These are phyloP conservation scores for Kalmusia sp. DNA, from an alignment of 2,329 filamentous ascomycete species.

Conservation along the genomic window DNA sequence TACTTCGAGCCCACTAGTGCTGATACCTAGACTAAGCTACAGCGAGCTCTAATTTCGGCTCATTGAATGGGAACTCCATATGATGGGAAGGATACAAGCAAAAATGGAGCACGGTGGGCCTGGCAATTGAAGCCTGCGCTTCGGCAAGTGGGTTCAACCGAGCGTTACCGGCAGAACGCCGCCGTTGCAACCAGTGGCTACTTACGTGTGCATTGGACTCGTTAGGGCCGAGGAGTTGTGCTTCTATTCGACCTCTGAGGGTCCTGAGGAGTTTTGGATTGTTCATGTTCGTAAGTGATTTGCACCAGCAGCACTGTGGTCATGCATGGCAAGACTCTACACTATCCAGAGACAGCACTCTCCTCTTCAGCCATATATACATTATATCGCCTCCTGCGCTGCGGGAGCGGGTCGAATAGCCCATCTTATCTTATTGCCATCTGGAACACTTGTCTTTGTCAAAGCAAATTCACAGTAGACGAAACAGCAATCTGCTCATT, in stretches of 20 bases:
- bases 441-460: too few relatives aligned
- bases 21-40: slow-evolving; percentile 7
- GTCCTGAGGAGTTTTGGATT: not conserved
- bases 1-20: slow-evolving; percentile 13
- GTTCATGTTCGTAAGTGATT: not conserved
- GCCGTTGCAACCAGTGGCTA: not conserved
- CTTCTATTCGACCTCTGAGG: not conserved
- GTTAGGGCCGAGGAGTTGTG: not conserved
- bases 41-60: not conserved
- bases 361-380: not conserved
- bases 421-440: too few relatives aligned
- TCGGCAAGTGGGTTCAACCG: not conserved
- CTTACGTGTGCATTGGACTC: not conserved
- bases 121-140: not conserved
- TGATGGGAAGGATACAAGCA: not conserved
- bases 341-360: not conserved
- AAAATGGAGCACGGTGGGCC: too few relatives aligned
- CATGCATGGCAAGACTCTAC: not conserved
- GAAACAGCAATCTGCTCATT: too few relatives aligned
- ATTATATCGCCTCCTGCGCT: not conserved
- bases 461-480: too few relatives aligned
- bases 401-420: too few relatives aligned
- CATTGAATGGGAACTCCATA: not conserved
- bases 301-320: not conserved
- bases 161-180: not conserved